These are phyloP conservation scores for Rosellinia necatrix DNA, from an alignment of 2,329 filamentous ascomycete genomes.

Conservation along the genomic window DNA sequence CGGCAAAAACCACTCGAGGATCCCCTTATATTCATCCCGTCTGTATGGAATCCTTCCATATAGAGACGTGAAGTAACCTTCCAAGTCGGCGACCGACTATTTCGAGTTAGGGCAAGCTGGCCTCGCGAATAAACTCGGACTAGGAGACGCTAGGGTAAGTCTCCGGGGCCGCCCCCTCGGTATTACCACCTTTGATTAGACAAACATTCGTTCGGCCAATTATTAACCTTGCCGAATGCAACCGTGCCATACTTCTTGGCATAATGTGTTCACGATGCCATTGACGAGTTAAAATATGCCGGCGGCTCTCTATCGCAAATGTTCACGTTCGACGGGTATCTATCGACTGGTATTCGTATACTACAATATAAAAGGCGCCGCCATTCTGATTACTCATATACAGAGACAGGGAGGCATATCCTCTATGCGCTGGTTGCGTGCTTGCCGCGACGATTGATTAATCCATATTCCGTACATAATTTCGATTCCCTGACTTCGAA, in stretches of 20 bases:
- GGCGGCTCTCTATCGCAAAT: no score
- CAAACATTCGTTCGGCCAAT: background rate
- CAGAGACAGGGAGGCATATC: no score
- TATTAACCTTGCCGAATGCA: slow-evolving; percentile 4
- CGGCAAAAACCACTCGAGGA: background rate
- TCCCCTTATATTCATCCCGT: slow-evolving; percentile 8
- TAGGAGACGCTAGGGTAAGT: slow-evolving; percentile 13
- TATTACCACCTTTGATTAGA: slow-evolving; percentile 19
- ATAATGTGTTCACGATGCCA: no score
- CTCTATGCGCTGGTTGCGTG: no score
- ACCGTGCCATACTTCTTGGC: background rate
- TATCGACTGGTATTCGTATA: no score
- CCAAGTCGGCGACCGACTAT: slow-evolving; percentile 7
- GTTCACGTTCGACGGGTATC: no score
- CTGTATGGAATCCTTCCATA: background rate
- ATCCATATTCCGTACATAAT: no score
- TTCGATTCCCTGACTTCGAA: no score
- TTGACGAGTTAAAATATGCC: no score
- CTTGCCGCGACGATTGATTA: no score
- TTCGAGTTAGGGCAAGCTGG: slow-evolving; percentile 10
- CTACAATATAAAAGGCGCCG: no score
- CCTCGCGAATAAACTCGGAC: slow-evolving; percentile 9
- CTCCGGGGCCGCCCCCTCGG: slow-evolving; percentile 13
- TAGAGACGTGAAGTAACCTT: background rate
- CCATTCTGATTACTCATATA: no score